Conservation (phyloP, 2,329 filamentous ascomycete species). For the Epichloe bromicola region DNA sequence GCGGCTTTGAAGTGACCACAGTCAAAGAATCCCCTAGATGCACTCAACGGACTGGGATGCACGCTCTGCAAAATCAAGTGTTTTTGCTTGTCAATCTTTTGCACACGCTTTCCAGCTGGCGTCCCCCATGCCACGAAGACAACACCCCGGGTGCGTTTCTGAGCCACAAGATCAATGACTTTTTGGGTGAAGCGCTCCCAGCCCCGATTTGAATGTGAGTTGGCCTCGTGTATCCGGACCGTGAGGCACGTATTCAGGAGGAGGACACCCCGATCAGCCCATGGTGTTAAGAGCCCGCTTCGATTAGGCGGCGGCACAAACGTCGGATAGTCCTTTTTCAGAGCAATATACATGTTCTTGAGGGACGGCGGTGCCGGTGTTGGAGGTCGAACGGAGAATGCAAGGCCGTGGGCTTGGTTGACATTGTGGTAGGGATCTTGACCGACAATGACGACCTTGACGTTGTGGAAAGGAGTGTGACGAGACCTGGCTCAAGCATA, state of each 20-base stretch:
- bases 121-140: slow-evolving; percentile 93
- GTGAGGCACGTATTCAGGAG: slow-evolving; percentile 93
- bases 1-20: slow-evolving; percentile 70
- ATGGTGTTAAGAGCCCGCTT: slow-evolving; percentile 74
- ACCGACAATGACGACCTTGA: slow-evolving; percentile 87
- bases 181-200: slow-evolving; percentile 92
- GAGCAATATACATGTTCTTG: slow-evolving; percentile 81
- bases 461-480: slow-evolving; percentile 74
- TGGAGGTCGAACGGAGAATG: slow-evolving; percentile 86
- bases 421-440: slow-evolving; percentile 96
- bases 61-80: slow-evolving; percentile 79
- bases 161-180: slow-evolving; percentile 76
- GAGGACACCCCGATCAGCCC: slow-evolving; percentile 86
- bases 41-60: slow-evolving; percentile 89
- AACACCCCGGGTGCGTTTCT: slow-evolving; percentile 64
- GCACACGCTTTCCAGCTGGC: slow-evolving; percentile 68
- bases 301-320: slow-evolving; percentile 66
- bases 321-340: slow-evolving; percentile 76
- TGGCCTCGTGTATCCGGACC: slow-evolving; percentile 77
- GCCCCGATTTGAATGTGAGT: slow-evolving; percentile 71
- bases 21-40: slow-evolving; percentile 67
- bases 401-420: slow-evolving; percentile 92
- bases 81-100: slow-evolving; percentile 52
- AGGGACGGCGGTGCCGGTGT: slow-evolving; percentile 81
- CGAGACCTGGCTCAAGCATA: slow-evolving; percentile 19